These are phyloP conservation scores for Serendipita vermifera DNA, from an alignment of 768 basidiomycete species.

Conservation along the genomic window DNA sequence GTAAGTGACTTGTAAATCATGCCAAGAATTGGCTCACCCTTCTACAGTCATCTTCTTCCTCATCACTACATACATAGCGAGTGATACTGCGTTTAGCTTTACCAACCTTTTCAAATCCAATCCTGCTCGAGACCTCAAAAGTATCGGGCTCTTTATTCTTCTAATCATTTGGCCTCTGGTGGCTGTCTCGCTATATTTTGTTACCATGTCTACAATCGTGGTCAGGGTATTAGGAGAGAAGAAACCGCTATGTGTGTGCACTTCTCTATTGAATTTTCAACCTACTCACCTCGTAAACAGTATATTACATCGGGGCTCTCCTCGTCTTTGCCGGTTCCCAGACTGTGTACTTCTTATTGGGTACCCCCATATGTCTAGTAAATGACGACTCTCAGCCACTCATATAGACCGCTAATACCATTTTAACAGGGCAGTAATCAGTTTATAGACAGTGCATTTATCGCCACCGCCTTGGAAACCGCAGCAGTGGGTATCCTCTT, in stretches of 20 bases:
- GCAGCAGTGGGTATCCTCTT: constrained; percentile 54
- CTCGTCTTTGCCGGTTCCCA: constrained; percentile 68
- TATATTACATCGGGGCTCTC: constrained; percentile 63
- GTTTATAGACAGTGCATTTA: constrained; percentile 75
- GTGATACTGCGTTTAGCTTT: background rate
- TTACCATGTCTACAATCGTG: constrained; percentile 70
- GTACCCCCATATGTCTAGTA: constrained; percentile 60
- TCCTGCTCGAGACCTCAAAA: constrained; percentile 43
- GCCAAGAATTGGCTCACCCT: background rate
- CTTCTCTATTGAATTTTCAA: background rate
- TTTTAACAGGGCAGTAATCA: constrained; percentile 26
- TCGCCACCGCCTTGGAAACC: constrained; percentile 76
- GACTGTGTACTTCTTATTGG: constrained; percentile 71
- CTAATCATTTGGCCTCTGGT: constrained; percentile 65
- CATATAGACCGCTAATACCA: background rate
- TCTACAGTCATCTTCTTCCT: background rate
- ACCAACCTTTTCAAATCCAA: constrained; percentile 24
- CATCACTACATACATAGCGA: background rate
- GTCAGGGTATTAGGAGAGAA: constrained; percentile 61
- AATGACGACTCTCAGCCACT: constrained; percentile 18
- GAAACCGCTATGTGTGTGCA: constrained; percentile 47
- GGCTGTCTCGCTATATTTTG: constrained; percentile 52
- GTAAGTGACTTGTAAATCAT: background rate
- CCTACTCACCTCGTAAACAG: constrained; percentile 17
- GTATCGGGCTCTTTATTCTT: constrained; percentile 67